These are phyloP conservation scores for Tolypocladium cylindrosporum DNA, from an alignment of 2,329 filamentous ascomycete species.

Conservation along the genomic window DNA sequence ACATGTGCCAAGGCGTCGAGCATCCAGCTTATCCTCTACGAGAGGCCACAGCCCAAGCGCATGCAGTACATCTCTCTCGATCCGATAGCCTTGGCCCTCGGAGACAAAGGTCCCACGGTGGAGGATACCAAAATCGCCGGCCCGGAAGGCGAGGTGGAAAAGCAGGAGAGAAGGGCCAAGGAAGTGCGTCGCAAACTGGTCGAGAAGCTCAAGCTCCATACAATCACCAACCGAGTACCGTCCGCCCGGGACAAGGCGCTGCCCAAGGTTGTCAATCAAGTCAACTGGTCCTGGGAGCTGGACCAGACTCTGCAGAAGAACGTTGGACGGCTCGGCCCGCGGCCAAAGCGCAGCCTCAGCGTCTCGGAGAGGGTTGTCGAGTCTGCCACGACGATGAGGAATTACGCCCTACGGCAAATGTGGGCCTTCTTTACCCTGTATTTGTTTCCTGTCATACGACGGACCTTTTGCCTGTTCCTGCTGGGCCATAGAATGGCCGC, in stretches of 20 bases:
- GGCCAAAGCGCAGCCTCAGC: conserved; percentile 75
- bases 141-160: conserved; percentile 64
- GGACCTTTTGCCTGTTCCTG: conserved; percentile 65
- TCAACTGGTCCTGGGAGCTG: conserved; percentile 93
- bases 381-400: conserved; percentile 78
- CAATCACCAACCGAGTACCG: conserved; percentile 63
- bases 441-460: conserved; percentile 66
- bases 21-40: conserved; percentile 82
- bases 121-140: conserved; percentile 27
- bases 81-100: conserved; percentile 80
- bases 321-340: conserved; percentile 70
- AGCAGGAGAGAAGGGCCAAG: conserved; percentile 46
- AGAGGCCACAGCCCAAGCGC: conserved; percentile 69
- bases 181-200: conserved; percentile 58
- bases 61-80: conserved; percentile 96
- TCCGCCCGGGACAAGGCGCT: conserved; percentile 79
- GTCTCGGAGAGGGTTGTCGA: conserved; percentile 92
- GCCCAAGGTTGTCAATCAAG: conserved; percentile 75
- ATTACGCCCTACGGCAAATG: conserved; percentile 57
- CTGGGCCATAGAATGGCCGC: conserved; percentile 72
- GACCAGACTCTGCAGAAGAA: conserved; percentile 82
- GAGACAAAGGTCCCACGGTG: conserved; percentile 50
- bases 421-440: conserved; percentile 66
- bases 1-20: conserved; percentile 61
- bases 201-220: conserved; percentile 82